Evolutionary conservation across 192 early-diverging fungal species (phyloP).

Genomic region (Funneliformis mosseae): DNA sequence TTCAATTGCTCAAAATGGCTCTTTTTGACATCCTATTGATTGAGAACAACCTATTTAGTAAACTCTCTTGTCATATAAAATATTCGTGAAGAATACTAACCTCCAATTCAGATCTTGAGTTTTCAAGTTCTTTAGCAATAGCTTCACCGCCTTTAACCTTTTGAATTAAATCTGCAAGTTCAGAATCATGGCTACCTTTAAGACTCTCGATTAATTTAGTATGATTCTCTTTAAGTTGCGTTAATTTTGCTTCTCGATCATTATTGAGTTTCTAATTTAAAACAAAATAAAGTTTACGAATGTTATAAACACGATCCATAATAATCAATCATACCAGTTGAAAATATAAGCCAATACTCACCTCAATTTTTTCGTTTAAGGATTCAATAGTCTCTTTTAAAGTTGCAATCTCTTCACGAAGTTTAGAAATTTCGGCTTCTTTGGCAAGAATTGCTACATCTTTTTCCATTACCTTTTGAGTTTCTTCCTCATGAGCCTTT

Average conservation of each 20-base stretch:
- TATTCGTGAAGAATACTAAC: constrained; percentile 2
- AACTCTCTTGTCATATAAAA: neutral
- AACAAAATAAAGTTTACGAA: neutral
- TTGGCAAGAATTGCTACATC: constrained; percentile 26
- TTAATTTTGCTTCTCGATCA: neutral
- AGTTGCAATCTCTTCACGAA: neutral
- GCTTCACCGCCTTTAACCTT: constrained; percentile 15
- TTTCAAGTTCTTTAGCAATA: neutral
- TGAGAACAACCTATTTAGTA: neutral
- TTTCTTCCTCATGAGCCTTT: constrained; percentile 29
- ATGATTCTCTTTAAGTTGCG: neutral
- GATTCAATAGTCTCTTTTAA: neutral
- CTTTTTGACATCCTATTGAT: neutral
- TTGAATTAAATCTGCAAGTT: neutral
- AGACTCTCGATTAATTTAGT: neutral
- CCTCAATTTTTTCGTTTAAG: neutral
- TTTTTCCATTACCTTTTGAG: constrained; percentile 1
- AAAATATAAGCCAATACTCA: too few relatives aligned
- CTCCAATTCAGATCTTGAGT: neutral
- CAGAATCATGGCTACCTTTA: neutral
- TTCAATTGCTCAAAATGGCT: neutral
- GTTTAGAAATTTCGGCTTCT: constrained; percentile 7
- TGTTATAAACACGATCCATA: neutral
- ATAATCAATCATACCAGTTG: neutral
- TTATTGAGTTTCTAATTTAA: neutral